Percentiles rank a stretch among this genome's conserved stretches.
phyloP scores from a whole-genome alignment of 176 grass and related monocot genomes.

The Eleusine coracana region DNA sequence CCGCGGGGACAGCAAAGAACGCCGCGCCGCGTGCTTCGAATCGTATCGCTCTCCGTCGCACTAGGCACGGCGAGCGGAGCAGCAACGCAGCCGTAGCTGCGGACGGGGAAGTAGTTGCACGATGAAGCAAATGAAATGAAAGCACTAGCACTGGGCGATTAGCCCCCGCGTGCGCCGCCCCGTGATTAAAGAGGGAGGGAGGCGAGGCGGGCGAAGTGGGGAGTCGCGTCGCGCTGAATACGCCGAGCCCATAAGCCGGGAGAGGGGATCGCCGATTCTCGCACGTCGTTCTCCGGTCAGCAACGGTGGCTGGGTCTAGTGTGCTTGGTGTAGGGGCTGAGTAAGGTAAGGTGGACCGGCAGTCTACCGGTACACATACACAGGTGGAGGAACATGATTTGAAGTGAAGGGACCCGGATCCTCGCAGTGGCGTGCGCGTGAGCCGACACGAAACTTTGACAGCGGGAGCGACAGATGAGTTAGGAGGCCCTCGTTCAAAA shows the following conservation, averaged over 20 bases:
- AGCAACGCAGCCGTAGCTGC: not conserved
- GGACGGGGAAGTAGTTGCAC: not conserved
- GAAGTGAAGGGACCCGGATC: not conserved
- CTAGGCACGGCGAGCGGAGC: not conserved
- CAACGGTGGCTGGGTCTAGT: not conserved
- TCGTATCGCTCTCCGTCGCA: not conserved
- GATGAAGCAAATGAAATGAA: not conserved
- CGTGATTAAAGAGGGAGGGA: conserved; percentile 26
- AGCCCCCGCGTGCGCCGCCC: conserved; percentile 15
- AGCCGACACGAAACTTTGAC: not conserved
- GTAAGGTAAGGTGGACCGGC: not conserved
- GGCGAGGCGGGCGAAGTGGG: not conserved
- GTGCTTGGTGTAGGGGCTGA: not conserved
- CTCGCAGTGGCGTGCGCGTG: not conserved
- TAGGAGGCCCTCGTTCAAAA: not conserved
- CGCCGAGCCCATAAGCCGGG: conserved; percentile 30
- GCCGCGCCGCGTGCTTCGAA: not conserved
- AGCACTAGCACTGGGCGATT: not conserved
- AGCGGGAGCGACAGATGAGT: not conserved
- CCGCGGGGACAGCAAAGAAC: not conserved
- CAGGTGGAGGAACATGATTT: conserved; percentile 26
- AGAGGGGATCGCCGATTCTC: not conserved
- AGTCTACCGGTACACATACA: not conserved
- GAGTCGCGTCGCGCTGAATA: not conserved
- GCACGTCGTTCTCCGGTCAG: not conserved